phyloP scores from a whole-genome alignment of 2,329 filamentous ascomycete genomes.

The Neonectria hederae region DNA sequence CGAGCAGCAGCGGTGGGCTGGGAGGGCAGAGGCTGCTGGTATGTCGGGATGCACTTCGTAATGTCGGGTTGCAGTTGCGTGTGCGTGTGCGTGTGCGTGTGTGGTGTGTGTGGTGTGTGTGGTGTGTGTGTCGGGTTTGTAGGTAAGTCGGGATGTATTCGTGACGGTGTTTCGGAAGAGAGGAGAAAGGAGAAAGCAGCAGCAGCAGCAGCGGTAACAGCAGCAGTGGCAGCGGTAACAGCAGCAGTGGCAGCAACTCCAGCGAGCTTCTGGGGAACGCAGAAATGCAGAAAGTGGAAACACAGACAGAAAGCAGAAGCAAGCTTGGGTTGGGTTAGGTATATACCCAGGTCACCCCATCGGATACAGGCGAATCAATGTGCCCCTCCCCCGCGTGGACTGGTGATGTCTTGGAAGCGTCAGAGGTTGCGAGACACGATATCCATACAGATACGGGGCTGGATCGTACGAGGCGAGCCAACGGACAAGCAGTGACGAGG shows the following conservation, averaged over 20 bases:
- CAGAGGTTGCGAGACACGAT: slow-evolving; percentile 26
- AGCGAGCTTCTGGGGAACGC: slow-evolving; percentile 32
- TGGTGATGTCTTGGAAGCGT: slow-evolving; percentile 33
- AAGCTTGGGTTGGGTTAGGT: slow-evolving; percentile 35
- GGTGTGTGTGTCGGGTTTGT: background rate
- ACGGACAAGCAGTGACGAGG: slow-evolving; percentile 15
- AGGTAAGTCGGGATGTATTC: slow-evolving; percentile 4
- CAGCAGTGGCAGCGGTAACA: too few relatives aligned
- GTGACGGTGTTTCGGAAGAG: slow-evolving; percentile 11
- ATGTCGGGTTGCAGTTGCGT: background rate
- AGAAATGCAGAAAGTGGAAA: slow-evolving; percentile 19
- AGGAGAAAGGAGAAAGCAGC: slow-evolving; percentile 25
- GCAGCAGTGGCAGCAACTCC: too few relatives aligned
- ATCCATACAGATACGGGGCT: slow-evolving; percentile 30
- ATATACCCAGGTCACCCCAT: slow-evolving; percentile 36
- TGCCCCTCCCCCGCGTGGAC: slow-evolving; percentile 42
- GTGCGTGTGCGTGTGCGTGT: background rate
- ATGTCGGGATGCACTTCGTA: background rate
- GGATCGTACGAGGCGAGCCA: slow-evolving; percentile 33
- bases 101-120: too few relatives aligned
- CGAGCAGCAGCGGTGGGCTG: background rate
- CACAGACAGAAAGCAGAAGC: slow-evolving; percentile 25
- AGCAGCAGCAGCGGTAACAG: slow-evolving; percentile 15
- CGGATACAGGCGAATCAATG: slow-evolving; percentile 33
- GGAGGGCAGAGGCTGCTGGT: background rate